Percentiles rank a stretch among this genome's conserved stretches.
phyloP scores from a whole-genome alignment of 1,139 yeast species.

The Hanseniaspora gamundiae region DNA sequence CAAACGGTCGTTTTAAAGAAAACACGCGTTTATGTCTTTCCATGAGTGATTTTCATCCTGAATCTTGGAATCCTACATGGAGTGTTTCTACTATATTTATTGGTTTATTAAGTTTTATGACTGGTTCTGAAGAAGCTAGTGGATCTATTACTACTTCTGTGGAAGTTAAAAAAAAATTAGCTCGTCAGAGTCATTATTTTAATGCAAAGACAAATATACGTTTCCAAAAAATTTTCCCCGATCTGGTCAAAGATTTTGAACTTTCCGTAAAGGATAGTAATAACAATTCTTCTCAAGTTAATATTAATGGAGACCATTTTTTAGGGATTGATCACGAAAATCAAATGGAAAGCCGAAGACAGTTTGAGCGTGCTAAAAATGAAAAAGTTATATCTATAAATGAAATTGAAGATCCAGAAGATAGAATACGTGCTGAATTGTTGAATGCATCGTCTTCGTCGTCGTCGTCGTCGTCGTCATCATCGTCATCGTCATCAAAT shows the following conservation, averaged over 20 bases:
- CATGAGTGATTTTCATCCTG: conserved; percentile 90
- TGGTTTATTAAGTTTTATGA: conserved; percentile 81
- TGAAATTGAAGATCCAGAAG: conserved; percentile 35
- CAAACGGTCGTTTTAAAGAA: conserved; percentile 68
- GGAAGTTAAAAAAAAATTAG: conserved; percentile 32
- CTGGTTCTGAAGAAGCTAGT: conserved; percentile 44
- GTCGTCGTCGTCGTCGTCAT: no score
- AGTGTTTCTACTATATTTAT: conserved; percentile 75
- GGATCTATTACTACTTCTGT: conserved; percentile 47
- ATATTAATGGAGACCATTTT: no score
- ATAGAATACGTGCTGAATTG: conserved; percentile 30
- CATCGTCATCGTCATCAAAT: no score
- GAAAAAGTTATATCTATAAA: conserved; percentile 24
- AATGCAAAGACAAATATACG: conserved; percentile 38
- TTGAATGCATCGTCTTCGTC: no score
- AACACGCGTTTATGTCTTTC: conserved; percentile 73
- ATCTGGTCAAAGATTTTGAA: conserved; percentile 31
- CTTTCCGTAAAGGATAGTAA: conserved; percentile 9
- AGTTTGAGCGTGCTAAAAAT: conserved; percentile 18
- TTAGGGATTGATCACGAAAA: conserved; percentile 1
- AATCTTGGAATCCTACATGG: conserved; percentile 95
- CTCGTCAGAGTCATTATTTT: conserved; percentile 49
- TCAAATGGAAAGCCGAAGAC: conserved; percentile 10
- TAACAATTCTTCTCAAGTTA: not conserved
- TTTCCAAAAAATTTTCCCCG: conserved; percentile 59